Evolutionary conservation across 768 basidiomycete genomes (phyloP).

Genomic region (Pholiota molesta): DNA sequence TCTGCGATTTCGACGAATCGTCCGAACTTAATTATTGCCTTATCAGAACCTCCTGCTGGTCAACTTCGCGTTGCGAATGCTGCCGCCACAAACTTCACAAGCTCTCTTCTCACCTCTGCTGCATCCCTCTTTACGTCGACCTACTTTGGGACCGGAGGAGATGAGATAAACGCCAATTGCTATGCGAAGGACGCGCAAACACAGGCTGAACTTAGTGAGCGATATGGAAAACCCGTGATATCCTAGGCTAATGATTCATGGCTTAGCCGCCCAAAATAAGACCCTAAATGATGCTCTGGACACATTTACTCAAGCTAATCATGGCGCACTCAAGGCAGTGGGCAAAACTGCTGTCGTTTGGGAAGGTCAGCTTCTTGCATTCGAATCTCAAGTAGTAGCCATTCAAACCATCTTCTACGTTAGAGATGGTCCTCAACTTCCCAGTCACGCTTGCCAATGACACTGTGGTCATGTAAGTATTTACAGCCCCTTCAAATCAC

Average conservation of each 20-base stretch:
- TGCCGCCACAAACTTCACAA: constrained; percentile 62
- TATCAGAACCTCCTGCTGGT: constrained; percentile 76
- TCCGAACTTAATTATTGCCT: not conserved
- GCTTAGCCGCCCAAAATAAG: constrained; percentile 37
- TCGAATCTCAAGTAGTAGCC: not conserved
- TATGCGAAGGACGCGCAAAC: constrained; percentile 64
- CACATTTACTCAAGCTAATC: constrained; percentile 59
- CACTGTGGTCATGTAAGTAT: constrained; percentile 58
- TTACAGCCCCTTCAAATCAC: not conserved
- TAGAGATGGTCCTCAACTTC: constrained; percentile 68
- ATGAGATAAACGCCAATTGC: constrained; percentile 74
- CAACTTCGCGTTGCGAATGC: constrained; percentile 74
- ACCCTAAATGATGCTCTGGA: constrained; percentile 68
- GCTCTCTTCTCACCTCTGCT: constrained; percentile 52
- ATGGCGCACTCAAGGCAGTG: constrained; percentile 48
- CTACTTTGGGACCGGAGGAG: constrained; percentile 81
- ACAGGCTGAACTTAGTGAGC: constrained; percentile 51
- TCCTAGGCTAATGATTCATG: not conserved
- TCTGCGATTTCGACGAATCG: not conserved
- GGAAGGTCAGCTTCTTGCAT: constrained; percentile 55
- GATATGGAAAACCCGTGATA: constrained; percentile 2
- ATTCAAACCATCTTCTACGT: constrained; percentile 32
- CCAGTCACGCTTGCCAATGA: constrained; percentile 46
- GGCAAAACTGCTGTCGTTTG: constrained; percentile 83
- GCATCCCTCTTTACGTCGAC: constrained; percentile 53